Evolutionary conservation across 1,284 basidiomycete species (phyloP).

Genomic region (Puccinia novopanici): DNA sequence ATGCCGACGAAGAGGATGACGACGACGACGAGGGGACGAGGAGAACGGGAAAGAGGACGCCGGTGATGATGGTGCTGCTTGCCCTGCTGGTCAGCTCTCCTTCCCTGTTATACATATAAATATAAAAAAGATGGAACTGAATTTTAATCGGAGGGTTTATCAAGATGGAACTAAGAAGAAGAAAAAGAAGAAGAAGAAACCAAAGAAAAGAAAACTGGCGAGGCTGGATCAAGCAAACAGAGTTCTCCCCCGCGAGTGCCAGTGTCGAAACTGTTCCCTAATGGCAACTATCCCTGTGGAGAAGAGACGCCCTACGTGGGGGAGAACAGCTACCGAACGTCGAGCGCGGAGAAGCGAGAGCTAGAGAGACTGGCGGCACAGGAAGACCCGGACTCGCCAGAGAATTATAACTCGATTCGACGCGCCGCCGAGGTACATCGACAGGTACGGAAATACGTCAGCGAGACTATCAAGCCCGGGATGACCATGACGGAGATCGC

Average conservation of each 20-base stretch:
- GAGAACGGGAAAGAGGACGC: too few species aligned
- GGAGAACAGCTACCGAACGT: conserved; percentile 84
- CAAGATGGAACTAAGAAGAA: conserved; percentile 64
- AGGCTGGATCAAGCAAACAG: conserved; percentile 62
- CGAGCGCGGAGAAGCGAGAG: conserved; percentile 86
- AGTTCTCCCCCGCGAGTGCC: conserved; percentile 91
- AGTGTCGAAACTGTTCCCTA: conserved; percentile 83
- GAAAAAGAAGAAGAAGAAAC: conserved; percentile 94
- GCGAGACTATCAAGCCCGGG: conserved; percentile 82
- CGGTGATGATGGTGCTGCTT: conserved; percentile 9
- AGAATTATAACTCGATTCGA: conserved; percentile 79
- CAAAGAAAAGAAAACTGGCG: conserved; percentile 79
- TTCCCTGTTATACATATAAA: too few species aligned
- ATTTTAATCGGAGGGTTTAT: not conserved
- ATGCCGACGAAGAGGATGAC: conserved; percentile 13
- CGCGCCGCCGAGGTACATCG: conserved; percentile 94
- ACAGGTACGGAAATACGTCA: conserved; percentile 80
- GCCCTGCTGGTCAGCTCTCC: conserved; percentile 2
- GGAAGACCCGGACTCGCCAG: conserved; percentile 70
- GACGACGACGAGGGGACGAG: conserved; percentile 5
- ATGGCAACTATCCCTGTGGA: conserved; percentile 83
- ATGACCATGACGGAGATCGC: conserved; percentile 95
- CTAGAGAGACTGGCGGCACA: conserved; percentile 71
- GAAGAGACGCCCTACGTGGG: conserved; percentile 89
- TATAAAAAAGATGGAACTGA: not conserved